These are phyloP conservation scores for Nicotiana obtusifolia DNA, from an alignment of 257 asterid genomes.

Conservation along the genomic window DNA sequence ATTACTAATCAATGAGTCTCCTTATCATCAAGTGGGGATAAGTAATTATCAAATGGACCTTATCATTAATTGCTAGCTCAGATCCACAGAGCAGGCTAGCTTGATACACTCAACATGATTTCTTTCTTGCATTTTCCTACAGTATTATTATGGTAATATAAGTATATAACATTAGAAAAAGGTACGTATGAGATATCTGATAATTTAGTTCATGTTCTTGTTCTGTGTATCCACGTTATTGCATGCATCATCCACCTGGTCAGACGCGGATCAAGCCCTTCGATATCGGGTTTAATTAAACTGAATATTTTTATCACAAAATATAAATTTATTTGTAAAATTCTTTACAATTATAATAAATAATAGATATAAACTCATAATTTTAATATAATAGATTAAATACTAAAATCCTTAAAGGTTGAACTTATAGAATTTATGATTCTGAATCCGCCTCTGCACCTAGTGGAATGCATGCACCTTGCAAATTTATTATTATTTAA, in stretches of 20 bases:
- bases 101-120: neutral
- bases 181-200: neutral
- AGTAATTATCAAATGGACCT: neutral
- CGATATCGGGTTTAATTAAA: too few species aligned
- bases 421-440: too few species aligned
- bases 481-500: neutral
- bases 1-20: neutral
- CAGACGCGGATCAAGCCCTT: too few species aligned
- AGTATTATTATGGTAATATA: neutral
- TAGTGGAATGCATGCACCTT: neutral
- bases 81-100: neutral
- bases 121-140: neutral
- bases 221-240: conserved; percentile 3
- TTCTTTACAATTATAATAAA: too few species aligned
- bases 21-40: neutral
- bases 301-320: too few species aligned
- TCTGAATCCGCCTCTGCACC: too few species aligned
- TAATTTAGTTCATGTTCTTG: neutral
- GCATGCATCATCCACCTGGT: neutral
- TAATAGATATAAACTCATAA: too few species aligned
- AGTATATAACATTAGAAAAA: neutral
- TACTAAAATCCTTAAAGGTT: too few species aligned
- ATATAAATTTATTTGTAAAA: too few species aligned
- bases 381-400: too few species aligned
- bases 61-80: neutral